Percentiles rank a stretch among this genome's conserved stretches.
Evolutionary conservation across 1,284 basidiomycete genomes (phyloP).

Genomic region (Blastosporella zonata): DNA sequence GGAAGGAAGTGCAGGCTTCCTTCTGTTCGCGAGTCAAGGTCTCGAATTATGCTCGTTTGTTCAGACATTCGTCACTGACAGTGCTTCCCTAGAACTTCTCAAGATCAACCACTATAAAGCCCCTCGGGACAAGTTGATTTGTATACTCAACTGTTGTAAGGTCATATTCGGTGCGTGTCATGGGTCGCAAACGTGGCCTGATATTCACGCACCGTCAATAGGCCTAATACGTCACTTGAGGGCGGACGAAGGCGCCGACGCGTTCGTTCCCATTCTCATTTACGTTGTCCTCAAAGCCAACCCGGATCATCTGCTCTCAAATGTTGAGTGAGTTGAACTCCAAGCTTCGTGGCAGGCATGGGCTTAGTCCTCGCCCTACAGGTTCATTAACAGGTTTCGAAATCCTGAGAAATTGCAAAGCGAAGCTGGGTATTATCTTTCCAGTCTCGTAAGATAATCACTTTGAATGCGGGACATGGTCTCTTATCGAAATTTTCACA

Average conservation of each 20-base stretch:
- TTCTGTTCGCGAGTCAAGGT: constrained; percentile 95
- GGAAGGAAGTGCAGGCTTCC: constrained; percentile 75
- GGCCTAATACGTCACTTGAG: constrained; percentile 87
- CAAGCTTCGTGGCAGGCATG: neutral
- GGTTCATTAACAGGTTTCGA: constrained; percentile 94
- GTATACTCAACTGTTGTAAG: constrained; percentile 97
- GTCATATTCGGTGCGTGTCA: constrained; percentile 88
- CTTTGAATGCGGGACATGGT: neutral
- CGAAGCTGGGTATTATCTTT: constrained; percentile 97
- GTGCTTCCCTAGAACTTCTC: constrained; percentile 66
- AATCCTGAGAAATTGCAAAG: constrained; percentile 88
- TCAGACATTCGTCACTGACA: neutral
- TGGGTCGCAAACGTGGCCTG: constrained; percentile 12
- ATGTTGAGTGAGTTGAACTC: constrained; percentile 73
- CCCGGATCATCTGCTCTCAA: constrained; percentile 90
- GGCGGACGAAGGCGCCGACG: constrained; percentile 82
- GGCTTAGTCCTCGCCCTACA: constrained; percentile 27
- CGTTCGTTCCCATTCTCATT: constrained; percentile 94
- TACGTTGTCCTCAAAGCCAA: constrained; percentile 93
- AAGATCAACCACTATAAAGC: constrained; percentile 99
- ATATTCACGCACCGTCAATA: constrained; percentile 30
- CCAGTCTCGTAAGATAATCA: constrained; percentile 65
- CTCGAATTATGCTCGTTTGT: neutral
- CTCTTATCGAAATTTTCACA: constrained; percentile 25
- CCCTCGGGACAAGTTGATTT: constrained; percentile 96